Evolutionary conservation across 306 rosid species (phyloP), one percentile per base, ranked within the genome.

Genomic region (Glycine tomentella): DNA sequence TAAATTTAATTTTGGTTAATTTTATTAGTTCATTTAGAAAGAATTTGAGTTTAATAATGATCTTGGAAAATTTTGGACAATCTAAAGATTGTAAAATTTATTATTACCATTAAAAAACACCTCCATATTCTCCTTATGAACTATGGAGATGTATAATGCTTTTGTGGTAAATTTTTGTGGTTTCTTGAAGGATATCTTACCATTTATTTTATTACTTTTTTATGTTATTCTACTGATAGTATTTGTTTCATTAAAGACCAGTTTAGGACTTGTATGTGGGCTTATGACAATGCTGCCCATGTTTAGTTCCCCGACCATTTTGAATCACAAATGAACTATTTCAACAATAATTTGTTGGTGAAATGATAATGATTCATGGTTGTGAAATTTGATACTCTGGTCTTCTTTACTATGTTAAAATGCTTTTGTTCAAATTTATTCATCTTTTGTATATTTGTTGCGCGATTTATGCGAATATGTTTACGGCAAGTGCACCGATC

Each of bases 11-110:
- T 49, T 63, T 56, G 9, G 25, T 20, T 48, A 68, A 25, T 55
- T 58, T 80, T 72, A 34, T 72, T 72, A 13, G 62, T 81, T 74
- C 62, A 66, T 52, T 20, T 6, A 13, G 25, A 64, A 11, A 52
- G 64, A 3, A 80, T 20, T 20, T 45, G 40, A 46, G 51, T 59
- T 46, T 56, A 20, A 20, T 52, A 9, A 17, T 65, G 17, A 69
- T 80, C 25, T 20, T 20, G 25, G 25, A 20, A 20, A 20, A 20
- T 20, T 20, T 72, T 65, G 34, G 57, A 63, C 45, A 62, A 63
- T 46, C 57, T 42, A 49, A 55, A 78, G 38, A 42, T 3, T 10
- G 17, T 14, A 13, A 58, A 14, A 75, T 59, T 45, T 59, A 42
- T 45, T 63, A 20, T 76, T 48, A 50, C 49, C 13, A 3, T n/a